phyloP scores from a whole-genome alignment of 2,329 filamentous ascomycete genomes.

The Pseudocercospora musae region DNA sequence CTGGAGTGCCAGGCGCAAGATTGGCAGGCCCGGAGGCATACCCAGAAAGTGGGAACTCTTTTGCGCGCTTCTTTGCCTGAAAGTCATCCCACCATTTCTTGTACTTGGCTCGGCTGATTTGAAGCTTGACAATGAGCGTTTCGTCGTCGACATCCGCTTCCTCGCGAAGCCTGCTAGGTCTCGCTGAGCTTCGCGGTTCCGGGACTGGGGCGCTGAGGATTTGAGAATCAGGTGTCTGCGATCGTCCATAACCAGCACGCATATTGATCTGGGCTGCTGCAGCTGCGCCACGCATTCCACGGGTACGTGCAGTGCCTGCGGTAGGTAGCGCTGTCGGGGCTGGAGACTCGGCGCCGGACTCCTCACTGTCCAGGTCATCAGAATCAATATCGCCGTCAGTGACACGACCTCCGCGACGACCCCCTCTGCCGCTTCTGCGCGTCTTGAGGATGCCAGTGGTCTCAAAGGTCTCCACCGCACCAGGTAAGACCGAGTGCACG shows the following conservation, averaged over 20 bases:
- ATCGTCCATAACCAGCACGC: constrained; percentile 68
- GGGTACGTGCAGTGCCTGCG: constrained; percentile 79
- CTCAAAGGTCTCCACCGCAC: constrained; percentile 74
- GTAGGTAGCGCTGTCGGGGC: constrained; percentile 61
- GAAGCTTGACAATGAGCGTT: constrained; percentile 68
- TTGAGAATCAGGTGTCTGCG: constrained; percentile 80
- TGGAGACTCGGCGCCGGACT: constrained; percentile 80
- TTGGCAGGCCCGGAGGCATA: constrained; percentile 33
- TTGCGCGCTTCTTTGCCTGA: constrained; percentile 34
- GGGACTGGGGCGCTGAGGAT: constrained; percentile 57
- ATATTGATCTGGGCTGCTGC: constrained; percentile 83
- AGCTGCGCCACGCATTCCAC: constrained; percentile 85
- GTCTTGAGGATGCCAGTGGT: constrained; percentile 82
- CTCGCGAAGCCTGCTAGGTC: constrained; percentile 64
- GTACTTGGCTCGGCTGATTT: constrained; percentile 68
- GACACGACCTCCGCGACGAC: constrained; percentile 52
- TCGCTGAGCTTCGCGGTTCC: constrained; percentile 66
- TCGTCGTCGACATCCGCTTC: constrained; percentile 69
- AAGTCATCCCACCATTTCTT: constrained; percentile 56
- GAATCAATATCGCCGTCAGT: constrained; percentile 68
- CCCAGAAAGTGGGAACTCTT: constrained; percentile 33
- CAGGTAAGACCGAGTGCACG: constrained; percentile 88
- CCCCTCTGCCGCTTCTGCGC: constrained; percentile 40
- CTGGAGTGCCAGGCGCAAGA: constrained; percentile 22
- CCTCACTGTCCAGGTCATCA: constrained; percentile 88